phyloP scores from a whole-genome alignment of 2,329 filamentous ascomycete genomes.

The Colletotrichum sp. region DNA sequence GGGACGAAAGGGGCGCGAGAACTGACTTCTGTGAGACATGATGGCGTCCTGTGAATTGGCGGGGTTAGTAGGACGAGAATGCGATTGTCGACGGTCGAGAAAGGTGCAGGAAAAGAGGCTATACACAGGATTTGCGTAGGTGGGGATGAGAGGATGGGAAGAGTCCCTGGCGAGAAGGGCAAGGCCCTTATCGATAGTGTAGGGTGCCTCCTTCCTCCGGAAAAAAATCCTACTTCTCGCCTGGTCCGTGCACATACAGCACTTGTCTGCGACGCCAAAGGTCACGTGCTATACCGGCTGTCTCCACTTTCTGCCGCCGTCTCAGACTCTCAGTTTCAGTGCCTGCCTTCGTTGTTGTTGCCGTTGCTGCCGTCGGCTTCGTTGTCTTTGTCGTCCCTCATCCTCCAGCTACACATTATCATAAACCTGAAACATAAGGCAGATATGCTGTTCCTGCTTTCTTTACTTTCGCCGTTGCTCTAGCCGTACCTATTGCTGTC shows the following conservation, averaged over 20 bases:
- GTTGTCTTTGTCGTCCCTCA: neutral
- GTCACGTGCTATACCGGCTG: too few species aligned
- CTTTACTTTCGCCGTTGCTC: neutral
- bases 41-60: neutral
- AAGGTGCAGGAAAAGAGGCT: neutral
- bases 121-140: too few species aligned
- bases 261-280: too few species aligned
- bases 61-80: neutral
- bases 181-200: too few species aligned
- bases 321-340: neutral
- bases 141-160: too few species aligned
- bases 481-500: neutral
- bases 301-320: neutral
- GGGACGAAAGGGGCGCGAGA: too few species aligned
- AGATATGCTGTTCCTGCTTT: accelerated
- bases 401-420: neutral
- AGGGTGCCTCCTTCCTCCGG: too few species aligned
- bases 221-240: too few species aligned
- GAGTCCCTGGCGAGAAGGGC: too few species aligned
- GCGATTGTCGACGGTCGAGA: neutral
- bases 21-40: neutral
- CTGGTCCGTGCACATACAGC: too few species aligned
- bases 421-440: neutral
- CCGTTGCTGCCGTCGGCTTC: neutral
- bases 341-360: too few species aligned